Evolutionary conservation across 2,329 filamentous ascomycete species (phyloP).

Genomic region (Talaromyces rugulosus): DNA sequence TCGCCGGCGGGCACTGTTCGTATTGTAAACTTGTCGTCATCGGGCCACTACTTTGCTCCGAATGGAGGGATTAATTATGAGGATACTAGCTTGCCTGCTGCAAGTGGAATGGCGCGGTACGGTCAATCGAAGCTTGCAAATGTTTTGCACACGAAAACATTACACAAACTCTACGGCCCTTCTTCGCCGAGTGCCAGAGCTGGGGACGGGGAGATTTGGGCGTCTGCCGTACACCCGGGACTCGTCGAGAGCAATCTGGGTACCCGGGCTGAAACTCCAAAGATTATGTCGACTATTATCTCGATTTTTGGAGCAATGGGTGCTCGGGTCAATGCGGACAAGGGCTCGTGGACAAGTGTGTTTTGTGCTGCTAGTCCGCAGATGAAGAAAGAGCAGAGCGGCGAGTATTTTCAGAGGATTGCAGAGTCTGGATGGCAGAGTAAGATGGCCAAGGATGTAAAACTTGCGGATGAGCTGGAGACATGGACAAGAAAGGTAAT

Average conservation of each 20-base stretch:
- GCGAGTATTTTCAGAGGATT: slow-evolving; percentile 11
- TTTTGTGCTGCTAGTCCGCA: neutral
- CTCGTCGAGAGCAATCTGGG: slow-evolving; percentile 23
- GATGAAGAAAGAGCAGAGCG: neutral
- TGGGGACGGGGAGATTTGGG: slow-evolving; percentile 34
- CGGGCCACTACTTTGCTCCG: slow-evolving; percentile 3
- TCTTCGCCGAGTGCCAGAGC: slow-evolving; percentile 14
- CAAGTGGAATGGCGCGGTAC: slow-evolving; percentile 34
- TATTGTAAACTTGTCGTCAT: slow-evolving; percentile 12
- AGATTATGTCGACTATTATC: neutral
- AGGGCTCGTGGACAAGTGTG: neutral
- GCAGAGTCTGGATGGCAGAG: slow-evolving; percentile 6
- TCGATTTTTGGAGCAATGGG: neutral
- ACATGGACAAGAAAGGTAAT: slow-evolving; percentile 10
- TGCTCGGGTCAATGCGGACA: neutral
- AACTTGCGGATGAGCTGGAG: slow-evolving; percentile 4
- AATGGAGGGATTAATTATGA: slow-evolving; percentile 11
- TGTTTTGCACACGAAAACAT: slow-evolving; percentile 36
- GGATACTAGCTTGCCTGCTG: slow-evolving; percentile 15
- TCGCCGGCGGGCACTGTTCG: slow-evolving; percentile 2
- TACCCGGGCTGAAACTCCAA: neutral
- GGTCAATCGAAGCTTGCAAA: slow-evolving; percentile 45
- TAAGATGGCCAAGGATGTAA: slow-evolving; percentile 4
- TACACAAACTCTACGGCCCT: slow-evolving; percentile 29
- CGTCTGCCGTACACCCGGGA: slow-evolving; percentile 35